phyloP scores from a whole-genome alignment of 2,329 filamentous ascomycete species.

The Cercospora sojina region DNA sequence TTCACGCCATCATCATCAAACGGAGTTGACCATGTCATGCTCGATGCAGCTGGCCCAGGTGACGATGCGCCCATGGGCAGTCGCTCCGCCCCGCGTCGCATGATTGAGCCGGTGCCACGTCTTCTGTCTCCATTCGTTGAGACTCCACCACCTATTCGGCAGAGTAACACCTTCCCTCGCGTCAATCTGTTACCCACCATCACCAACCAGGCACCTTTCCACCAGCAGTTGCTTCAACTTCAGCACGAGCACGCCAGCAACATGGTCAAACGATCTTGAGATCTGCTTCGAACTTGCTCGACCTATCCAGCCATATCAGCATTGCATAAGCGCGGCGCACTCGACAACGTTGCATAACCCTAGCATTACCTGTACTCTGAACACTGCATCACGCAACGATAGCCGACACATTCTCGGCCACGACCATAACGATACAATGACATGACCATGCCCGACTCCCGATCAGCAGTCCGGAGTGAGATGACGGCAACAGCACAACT shows the following conservation, averaged over 20 bases:
- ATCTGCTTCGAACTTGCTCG: not conserved
- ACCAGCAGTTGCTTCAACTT: constrained; percentile 35
- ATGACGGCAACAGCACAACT: constrained; percentile 22
- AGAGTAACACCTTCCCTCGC: constrained; percentile 50
- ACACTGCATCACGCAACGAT: constrained; percentile 19
- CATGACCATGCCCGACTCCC: constrained; percentile 26
- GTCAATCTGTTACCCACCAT: constrained; percentile 35
- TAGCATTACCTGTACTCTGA: constrained; percentile 24
- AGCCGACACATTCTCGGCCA: constrained; percentile 21
- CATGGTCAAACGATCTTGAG: constrained; percentile 9
- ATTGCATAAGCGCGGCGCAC: constrained; percentile 22
- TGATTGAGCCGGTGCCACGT: constrained; percentile 45
- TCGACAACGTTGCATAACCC: constrained; percentile 17
- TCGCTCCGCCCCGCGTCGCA: constrained; percentile 37
- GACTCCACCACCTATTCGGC: constrained; percentile 36
- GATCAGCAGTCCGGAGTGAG: constrained; percentile 18
- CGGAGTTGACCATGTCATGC: constrained; percentile 33
- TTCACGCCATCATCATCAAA: constrained; percentile 48
- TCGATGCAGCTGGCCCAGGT: constrained; percentile 30
- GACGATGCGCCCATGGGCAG: constrained; percentile 27
- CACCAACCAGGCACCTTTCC: constrained; percentile 35
- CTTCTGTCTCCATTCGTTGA: constrained; percentile 51
- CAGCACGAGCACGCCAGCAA: constrained; percentile 26
- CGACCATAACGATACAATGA: constrained; percentile 29
- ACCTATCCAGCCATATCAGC: constrained; percentile 16